Evolutionary conservation across 2,329 filamentous ascomycete genomes (phyloP), one percentile per base, ranked within the genome.

Genomic region (Diplodia intermedia): DNA sequence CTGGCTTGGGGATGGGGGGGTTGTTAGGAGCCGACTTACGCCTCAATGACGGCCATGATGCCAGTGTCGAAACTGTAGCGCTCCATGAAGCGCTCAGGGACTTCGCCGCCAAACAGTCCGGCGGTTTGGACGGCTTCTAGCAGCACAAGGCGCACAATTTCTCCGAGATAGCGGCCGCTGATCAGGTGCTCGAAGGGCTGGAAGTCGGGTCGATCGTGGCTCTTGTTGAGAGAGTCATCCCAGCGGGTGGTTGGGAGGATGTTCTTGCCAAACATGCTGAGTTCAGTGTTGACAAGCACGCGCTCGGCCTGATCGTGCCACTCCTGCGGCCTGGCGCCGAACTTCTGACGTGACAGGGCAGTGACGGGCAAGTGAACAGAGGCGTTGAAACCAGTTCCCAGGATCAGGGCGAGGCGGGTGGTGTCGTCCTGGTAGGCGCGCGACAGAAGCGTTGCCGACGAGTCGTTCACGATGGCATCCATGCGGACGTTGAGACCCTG

Each of bases 181-280:
- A 87, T 84, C 78, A 89, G 84, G 72, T 89, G 87, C 73, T 90
- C 88, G 68, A 90, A 82, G 0, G 88, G 88, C 71, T 90, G 88
- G 71, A 89, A 90, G 76, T 89, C 86, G 0, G 88, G 88, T 11
- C 83, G 79, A 18, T 83, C 73, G 72, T 90, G 88, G 6, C 81
- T 82, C 33, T 79, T 76, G 75, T 89, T 89, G 60, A 90, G 79
- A 36, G 82, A 73, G 8, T 89, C 85, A 71, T 90, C 88, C 87
- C 87, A 90, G 15, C 84, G 80, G 6, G 87, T 88, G 71, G 82
- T 83, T 1, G 86, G 86, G 47, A 89, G 80, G 33, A 88, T 81
- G 26, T 83, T 80, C 68, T 86, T 84, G 57, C 86, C 88, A 70
- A 89, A 89, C 87, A 90, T 89, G 79, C 87, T 89, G 72, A 89